Conservation (phyloP, 495 filamentous ascomycete species). For the Acidiella bohemica region DNA sequence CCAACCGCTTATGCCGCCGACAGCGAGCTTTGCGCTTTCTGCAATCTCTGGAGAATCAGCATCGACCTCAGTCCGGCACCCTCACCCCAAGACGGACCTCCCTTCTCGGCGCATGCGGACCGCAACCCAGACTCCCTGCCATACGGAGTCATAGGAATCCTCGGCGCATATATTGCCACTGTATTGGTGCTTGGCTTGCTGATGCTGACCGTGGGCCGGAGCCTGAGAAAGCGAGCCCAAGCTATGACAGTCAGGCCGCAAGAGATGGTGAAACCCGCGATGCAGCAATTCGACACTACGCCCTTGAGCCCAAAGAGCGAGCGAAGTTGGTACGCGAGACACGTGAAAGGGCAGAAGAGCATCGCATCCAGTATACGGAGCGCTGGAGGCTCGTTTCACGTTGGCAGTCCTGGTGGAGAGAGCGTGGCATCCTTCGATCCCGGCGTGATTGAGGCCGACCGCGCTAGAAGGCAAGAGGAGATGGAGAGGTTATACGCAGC, state of each 20-base stretch:
- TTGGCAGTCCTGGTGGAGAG: slow-evolving; percentile 23
- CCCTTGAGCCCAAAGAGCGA: slow-evolving; percentile 27
- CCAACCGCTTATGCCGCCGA: slow-evolving; percentile 1
- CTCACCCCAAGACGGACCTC: slow-evolving; percentile 20
- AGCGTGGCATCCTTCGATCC: slow-evolving; percentile 57
- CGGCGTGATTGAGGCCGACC: slow-evolving; percentile 57
- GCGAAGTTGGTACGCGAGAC: slow-evolving; percentile 30
- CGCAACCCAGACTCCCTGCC: slow-evolving; percentile 18
- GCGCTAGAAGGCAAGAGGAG: slow-evolving; percentile 56
- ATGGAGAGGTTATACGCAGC: slow-evolving; percentile 83
- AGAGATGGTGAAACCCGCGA: slow-evolving; percentile 46
- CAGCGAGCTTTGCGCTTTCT: slow-evolving; percentile 5
- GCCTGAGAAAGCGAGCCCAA: slow-evolving; percentile 41
- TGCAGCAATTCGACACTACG: slow-evolving; percentile 15
- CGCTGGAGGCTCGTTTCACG: slow-evolving; percentile 16
- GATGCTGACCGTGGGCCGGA: slow-evolving; percentile 51
- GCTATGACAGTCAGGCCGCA: slow-evolving; percentile 41
- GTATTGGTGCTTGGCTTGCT: slow-evolving; percentile 27
- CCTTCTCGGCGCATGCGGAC: slow-evolving; percentile 21
- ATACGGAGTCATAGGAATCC: slow-evolving; percentile 22
- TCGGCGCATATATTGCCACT: slow-evolving; percentile 17
- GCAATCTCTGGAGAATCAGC: slow-evolving; percentile 10
- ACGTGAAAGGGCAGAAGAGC: slow-evolving; percentile 23
- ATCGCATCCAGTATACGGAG: slow-evolving; percentile 29
- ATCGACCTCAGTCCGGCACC: slow-evolving; percentile 20